These are phyloP conservation scores for Chytridiales sp. DNA, from an alignment of 371 early-diverging fungal species.

Conservation along the genomic window DNA sequence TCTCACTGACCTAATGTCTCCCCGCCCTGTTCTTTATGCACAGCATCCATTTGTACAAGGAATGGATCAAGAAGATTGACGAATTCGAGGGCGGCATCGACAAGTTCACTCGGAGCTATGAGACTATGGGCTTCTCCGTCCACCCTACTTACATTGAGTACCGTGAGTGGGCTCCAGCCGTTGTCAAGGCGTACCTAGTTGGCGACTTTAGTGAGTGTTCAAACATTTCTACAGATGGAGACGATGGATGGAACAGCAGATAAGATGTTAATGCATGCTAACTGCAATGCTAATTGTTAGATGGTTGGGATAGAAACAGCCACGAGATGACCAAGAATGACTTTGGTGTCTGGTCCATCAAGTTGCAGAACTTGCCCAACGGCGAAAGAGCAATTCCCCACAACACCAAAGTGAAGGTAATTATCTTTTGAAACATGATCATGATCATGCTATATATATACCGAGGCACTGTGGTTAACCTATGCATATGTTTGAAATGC, in stretches of 20 bases:
- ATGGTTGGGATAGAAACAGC: slow-evolving; percentile 74
- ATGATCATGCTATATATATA: no score
- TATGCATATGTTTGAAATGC: not conserved
- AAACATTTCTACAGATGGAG: no score
- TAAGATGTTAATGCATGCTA: no score
- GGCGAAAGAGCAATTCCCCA: slow-evolving; percentile 79
- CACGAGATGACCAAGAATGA: slow-evolving; percentile 76
- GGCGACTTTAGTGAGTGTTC: slow-evolving; percentile 87
- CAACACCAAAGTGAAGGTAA: slow-evolving; percentile 82
- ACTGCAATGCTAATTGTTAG: slow-evolving; percentile 34
- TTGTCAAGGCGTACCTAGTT: slow-evolving; percentile 72
- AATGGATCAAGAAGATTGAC: slow-evolving; percentile 69
- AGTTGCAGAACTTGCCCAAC: slow-evolving; percentile 58
- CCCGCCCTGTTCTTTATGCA: not conserved
- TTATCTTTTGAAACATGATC: no score
- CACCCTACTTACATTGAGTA: slow-evolving; percentile 62
- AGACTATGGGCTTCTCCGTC: slow-evolving; percentile 74
- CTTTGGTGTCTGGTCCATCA: slow-evolving; percentile 79
- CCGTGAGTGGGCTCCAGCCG: slow-evolving; percentile 95
- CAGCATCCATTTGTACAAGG: slow-evolving; percentile 40
- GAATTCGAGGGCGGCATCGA: slow-evolving; percentile 74
- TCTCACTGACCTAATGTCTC: slow-evolving; percentile 2
- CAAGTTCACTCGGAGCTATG: slow-evolving; percentile 74
- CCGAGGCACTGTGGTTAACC: slow-evolving; percentile 8
- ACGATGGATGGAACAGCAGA: no score